Evolutionary conservation across 306 rosid genomes (phyloP), one percentile per base, ranked within the genome.

Genomic region (Lagenaria siceraria): DNA sequence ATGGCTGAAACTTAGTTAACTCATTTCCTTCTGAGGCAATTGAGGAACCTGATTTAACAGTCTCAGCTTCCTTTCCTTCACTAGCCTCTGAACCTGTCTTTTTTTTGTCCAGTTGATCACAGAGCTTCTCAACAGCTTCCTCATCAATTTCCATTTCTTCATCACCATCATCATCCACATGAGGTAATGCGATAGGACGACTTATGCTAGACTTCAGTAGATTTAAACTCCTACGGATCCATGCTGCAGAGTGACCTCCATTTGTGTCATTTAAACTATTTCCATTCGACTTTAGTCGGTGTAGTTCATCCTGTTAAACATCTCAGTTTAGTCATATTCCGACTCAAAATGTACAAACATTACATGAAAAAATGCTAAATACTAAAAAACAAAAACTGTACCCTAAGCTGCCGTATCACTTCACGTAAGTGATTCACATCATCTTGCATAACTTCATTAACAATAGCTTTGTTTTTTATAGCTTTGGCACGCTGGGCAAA

Each of bases 121-220:
- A 88, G 40, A 88, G 83, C 61, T 86, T 88, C 78, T 89, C 90
- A 82, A 89, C 89, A 77, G 86, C 94, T 78, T 89, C 96, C 84
- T 86, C 99, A 12, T 89, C 98, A 83, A 96, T 92, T 82, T 96
- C 99, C 99, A 96, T 96, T 86, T 96, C 99, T 80, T 86, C 94
- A 83, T 96, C 98, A 78, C 97, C 88, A 71, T 96, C 99, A 63
- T 92, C 94, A 25, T 92, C 98, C 36, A 89, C 80, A 77, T 78
- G 79, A 56, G 86, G 73, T 64, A 88, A 79, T 56, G 84, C 79
- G 14, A 76, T 59, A 4, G 92, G 91, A 82, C 89, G 85, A 56
- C 66, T 85, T 61, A 96, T 86, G 87, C 93, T 90, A 58, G 91
- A 86, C 78, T 80, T 93, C 25, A 96, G 78, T 61, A 92, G 81